Evolutionary conservation across 1,284 basidiomycete species (phyloP).

Genomic region (Trametes hirsuta): DNA sequence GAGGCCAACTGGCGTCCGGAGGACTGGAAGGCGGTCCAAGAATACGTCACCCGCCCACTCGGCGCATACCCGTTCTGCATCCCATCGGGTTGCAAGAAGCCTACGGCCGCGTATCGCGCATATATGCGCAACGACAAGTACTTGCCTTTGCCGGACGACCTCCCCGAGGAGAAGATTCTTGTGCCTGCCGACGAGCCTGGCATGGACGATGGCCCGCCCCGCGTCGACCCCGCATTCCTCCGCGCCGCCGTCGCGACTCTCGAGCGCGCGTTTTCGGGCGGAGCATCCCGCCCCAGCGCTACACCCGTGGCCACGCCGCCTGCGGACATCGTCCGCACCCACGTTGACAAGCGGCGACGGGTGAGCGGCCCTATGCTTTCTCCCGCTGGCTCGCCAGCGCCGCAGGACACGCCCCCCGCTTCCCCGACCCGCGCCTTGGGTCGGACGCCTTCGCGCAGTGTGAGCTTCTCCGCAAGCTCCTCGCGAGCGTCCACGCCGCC

Average conservation of each 20-base stretch:
- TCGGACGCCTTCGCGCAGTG: conserved; percentile 2
- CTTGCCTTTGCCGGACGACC: conserved; percentile 8
- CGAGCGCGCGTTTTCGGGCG: not conserved
- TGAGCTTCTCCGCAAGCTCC: not conserved
- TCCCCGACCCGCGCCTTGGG: not conserved
- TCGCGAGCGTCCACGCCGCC: conserved; percentile 15
- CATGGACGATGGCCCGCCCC: conserved; percentile 28
- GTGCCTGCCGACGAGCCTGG: conserved; percentile 29
- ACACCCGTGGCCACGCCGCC: not conserved
- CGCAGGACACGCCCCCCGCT: conserved; percentile 1
- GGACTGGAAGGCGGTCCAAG: conserved; percentile 46
- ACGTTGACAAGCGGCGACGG: conserved; percentile 20
- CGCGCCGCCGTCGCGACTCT: not conserved
- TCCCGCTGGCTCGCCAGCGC: not conserved
- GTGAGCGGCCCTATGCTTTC: not conserved
- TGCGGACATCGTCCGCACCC: not conserved
- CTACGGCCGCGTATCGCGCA: conserved; percentile 27
- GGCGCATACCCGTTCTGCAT: conserved; percentile 30
- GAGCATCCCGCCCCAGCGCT: not conserved
- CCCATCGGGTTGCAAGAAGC: conserved; percentile 17
- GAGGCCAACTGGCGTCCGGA: conserved; percentile 41
- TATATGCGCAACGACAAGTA: conserved; percentile 14
- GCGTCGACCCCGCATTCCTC: not conserved
- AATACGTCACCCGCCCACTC: conserved; percentile 38
- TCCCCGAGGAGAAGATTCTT: conserved; percentile 26